Conservation (phyloP, 1,139 yeast genomes). For the Meyerozyma guilliermondii region DNA sequence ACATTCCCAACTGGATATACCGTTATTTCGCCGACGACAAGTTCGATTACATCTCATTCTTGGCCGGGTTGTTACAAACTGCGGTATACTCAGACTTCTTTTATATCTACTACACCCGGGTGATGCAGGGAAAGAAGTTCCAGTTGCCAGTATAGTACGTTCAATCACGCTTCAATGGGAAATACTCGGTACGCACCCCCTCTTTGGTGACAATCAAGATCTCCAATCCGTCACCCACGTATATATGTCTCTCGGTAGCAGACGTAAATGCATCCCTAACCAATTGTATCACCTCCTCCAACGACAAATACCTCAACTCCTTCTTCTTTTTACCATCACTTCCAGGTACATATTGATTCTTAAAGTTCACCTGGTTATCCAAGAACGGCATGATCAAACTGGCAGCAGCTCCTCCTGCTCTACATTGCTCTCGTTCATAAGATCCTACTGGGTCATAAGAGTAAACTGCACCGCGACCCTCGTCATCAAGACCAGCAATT, state of each 20-base stretch:
- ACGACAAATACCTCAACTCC: slow-evolving; percentile 55
- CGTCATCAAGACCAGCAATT: slow-evolving; percentile 90
- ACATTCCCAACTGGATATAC: slow-evolving; percentile 93
- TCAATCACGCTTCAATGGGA: slow-evolving; percentile 85
- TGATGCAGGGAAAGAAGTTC: slow-evolving; percentile 76
- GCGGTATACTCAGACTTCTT: slow-evolving; percentile 89
- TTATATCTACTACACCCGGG: slow-evolving; percentile 77
- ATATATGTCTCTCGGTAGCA: slow-evolving; percentile 97
- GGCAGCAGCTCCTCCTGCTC: slow-evolving; percentile 98
- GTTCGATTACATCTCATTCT: slow-evolving; percentile 65
- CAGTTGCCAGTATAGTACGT: slow-evolving; percentile 61
- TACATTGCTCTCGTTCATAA: slow-evolving; percentile 93
- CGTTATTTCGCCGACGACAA: slow-evolving; percentile 67
- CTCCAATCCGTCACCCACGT: slow-evolving; percentile 95
- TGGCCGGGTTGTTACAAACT: slow-evolving; percentile 84
- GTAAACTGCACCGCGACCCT: slow-evolving; percentile 91
- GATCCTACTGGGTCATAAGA: slow-evolving; percentile 98
- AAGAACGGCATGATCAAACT: slow-evolving; percentile 94
- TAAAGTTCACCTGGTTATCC: slow-evolving; percentile 94
- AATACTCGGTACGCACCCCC: slow-evolving; percentile 80
- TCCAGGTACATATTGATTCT: slow-evolving; percentile 82
- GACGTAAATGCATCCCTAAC: slow-evolving; percentile 93
- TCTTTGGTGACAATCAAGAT: slow-evolving; percentile 88
- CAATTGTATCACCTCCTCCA: slow-evolving; percentile 81
- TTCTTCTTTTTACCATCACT: slow-evolving; percentile 63